Conservation (phyloP, 2,329 filamentous ascomycete species). For the Scedosporium aurantiacum region DNA sequence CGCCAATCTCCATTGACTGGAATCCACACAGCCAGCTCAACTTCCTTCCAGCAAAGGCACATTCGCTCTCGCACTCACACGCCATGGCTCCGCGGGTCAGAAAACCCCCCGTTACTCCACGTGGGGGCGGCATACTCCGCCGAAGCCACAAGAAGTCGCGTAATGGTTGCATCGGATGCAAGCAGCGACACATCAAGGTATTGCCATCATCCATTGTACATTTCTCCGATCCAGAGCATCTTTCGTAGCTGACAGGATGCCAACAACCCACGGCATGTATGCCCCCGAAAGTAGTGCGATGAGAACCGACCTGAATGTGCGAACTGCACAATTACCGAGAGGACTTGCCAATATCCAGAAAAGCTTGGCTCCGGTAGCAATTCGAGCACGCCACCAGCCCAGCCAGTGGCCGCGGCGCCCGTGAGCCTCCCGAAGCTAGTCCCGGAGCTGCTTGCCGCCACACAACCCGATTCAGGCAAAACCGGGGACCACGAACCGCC, state of each 20-base stretch:
- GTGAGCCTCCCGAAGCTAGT: background rate
- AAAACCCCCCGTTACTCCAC: background rate
- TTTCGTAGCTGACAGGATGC: background rate
- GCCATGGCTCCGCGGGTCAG: background rate
- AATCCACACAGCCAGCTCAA: too few species aligned
- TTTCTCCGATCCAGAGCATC: background rate
- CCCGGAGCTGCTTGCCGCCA: conserved; percentile 1
- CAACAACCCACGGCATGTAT: background rate
- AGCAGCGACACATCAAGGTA: conserved; percentile 21
- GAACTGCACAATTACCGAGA: conserved; percentile 17
- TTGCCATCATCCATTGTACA: background rate
- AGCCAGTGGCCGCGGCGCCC: background rate
- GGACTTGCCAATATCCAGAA: conserved; percentile 15
- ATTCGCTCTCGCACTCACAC: too few species aligned
- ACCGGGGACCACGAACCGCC: background rate
- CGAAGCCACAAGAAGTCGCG: conserved; percentile 22
- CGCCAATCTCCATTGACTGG: too few species aligned
- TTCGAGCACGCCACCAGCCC: background rate
- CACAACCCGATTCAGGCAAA: background rate
- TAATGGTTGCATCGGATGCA: conserved; percentile 20
- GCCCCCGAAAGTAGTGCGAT: conserved; percentile 14
- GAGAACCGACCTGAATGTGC: conserved; percentile 17
- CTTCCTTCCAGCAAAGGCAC: too few species aligned
- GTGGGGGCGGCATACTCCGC: conserved; percentile 9
- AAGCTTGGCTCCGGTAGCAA: background rate